Conservation (phyloP, 306 rosid species). For the Calophaca sinica region DNA sequence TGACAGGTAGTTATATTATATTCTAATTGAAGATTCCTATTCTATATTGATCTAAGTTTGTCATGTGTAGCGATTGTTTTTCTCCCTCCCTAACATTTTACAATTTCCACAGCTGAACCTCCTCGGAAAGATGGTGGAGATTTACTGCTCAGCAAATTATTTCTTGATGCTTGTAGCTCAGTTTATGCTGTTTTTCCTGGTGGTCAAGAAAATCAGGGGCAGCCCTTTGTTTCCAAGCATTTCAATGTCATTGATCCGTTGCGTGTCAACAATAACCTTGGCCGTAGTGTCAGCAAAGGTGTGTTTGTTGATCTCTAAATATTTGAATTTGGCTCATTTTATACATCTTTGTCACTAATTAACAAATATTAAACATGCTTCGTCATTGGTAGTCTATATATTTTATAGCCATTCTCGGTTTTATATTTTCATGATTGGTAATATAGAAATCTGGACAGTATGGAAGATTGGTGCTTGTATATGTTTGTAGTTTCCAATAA, state of each 20-base stretch:
- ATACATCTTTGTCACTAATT: slow-evolving; percentile 12
- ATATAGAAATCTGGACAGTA: not conserved
- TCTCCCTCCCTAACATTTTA: slow-evolving; percentile 37
- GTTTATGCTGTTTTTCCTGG: slow-evolving; percentile 90
- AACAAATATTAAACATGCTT: not conserved
- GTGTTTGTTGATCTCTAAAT: slow-evolving; percentile 41
- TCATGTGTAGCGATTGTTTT: slow-evolving; percentile 31
- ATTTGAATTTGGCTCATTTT: slow-evolving; percentile 26
- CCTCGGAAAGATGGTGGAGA: slow-evolving; percentile 94
- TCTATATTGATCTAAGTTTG: slow-evolving; percentile 10
- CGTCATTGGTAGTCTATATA: no score
- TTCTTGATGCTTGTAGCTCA: slow-evolving; percentile 81
- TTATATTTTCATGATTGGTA: slow-evolving; percentile 12
- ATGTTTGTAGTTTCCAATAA: not conserved
- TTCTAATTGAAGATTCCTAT: slow-evolving; percentile 30
- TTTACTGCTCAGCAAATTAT: slow-evolving; percentile 81
- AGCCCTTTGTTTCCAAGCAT: slow-evolving; percentile 84
- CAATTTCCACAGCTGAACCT: slow-evolving; percentile 75
- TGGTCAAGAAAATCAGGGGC: slow-evolving; percentile 88
- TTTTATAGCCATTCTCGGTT: not conserved
- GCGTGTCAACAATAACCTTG: slow-evolving; percentile 98
- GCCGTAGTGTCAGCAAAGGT: slow-evolving; percentile 99
- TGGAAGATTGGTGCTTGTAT: slow-evolving; percentile 29
- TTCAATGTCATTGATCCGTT: slow-evolving; percentile 98
- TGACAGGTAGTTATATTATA: slow-evolving; percentile 70